These are phyloP conservation scores for Primulina huaijiensis DNA, from an alignment of 257 asterid species.

Conservation along the genomic window DNA sequence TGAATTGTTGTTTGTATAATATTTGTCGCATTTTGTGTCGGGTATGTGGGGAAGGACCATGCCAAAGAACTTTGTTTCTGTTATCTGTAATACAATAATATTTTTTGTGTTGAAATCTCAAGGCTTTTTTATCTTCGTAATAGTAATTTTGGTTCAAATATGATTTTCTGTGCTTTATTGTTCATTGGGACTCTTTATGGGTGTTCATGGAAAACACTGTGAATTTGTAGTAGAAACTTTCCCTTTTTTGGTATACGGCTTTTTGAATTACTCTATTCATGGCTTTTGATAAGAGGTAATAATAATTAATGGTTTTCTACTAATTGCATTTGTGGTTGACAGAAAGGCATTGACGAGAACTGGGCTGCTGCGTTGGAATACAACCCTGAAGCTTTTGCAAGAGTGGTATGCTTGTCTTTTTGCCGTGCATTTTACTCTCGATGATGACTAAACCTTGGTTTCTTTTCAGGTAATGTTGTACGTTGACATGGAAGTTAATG, in stretches of 20 bases:
- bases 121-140: conserved; percentile 10
- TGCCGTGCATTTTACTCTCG: conserved; percentile 1
- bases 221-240: not conserved
- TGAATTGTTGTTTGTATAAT: not conserved
- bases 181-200: not conserved
- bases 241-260: not conserved
- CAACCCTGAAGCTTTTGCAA: conserved; percentile 95
- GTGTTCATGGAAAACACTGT: not conserved
- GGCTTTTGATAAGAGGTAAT: not conserved
- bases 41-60: conserved; percentile 11
- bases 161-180: not conserved
- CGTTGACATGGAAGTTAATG: conserved; percentile 99
- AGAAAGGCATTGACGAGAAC: conserved; percentile 98
- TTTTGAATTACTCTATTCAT: conserved; percentile 7
- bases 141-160: conserved; percentile 1
- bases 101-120: not conserved
- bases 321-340: conserved; percentile 26
- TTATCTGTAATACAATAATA: not conserved
- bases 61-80: conserved; percentile 16
- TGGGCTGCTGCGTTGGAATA: conserved; percentile 96
- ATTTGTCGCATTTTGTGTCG: conserved; percentile 6
- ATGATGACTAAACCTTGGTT: conserved; percentile 1
- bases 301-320: not conserved
- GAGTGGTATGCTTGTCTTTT: conserved; percentile 58
- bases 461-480: conserved; percentile 83